phyloP scores from a whole-genome alignment of 331 rosid genomes.

The Cydonia oblonga region DNA sequence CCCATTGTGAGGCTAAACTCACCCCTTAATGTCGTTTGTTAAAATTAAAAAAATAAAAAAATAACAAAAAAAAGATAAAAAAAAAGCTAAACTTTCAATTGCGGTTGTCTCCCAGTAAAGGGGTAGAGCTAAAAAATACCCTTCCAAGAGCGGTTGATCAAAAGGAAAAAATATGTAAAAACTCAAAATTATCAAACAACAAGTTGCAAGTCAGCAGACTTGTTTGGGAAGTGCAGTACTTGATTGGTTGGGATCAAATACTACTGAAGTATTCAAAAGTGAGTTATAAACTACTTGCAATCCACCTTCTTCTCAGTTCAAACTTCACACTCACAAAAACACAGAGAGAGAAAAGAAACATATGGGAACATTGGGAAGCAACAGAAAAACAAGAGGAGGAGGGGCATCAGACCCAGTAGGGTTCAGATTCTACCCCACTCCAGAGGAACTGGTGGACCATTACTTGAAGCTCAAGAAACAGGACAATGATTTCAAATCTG shows the following conservation, averaged over 20 bases:
- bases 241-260: no score
- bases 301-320: not conserved
- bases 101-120: not conserved
- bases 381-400: no score
- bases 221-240: no score
- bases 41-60: no score
- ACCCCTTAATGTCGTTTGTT: no score
- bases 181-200: no score
- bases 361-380: not conserved
- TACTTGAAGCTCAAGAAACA: conserved; percentile 30
- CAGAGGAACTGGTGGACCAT: conserved; percentile 33
- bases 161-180: not conserved
- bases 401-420: conserved; percentile 19
- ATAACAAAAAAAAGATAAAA: no score
- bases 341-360: not conserved
- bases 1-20: no score
- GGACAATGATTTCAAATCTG: not conserved
- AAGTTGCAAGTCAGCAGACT: not conserved
- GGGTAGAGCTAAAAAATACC: no score
- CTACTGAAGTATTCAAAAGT: not conserved
- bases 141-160: not conserved
- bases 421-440: conserved; percentile 50
- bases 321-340: not conserved
- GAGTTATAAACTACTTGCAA: no score
- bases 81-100: no score